Base-by-base conservation (phyloP, 805 yeast species). In the Lipomyces sp. region DNA sequence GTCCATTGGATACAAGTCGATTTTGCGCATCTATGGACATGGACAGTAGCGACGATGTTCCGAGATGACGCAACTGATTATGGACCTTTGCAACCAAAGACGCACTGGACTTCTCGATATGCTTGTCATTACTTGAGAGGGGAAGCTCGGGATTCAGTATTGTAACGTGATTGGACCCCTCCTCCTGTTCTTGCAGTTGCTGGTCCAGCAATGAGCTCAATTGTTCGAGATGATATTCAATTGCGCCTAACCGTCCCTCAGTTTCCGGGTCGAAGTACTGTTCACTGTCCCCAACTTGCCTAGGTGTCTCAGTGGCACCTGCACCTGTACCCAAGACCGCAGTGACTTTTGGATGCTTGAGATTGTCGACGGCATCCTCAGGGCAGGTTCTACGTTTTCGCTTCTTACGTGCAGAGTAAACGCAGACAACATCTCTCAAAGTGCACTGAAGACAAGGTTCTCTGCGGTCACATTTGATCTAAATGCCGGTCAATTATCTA, bases 391-490 rank as follows among this genome's bases (percentile, higher is more conserved):
- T 61, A 35, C 64, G 64, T 39, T 65, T 65, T 50, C 69, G 61
- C 37, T 65, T 65, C 62, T 65, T 65, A 30, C 69, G 63, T 35
- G 69, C 56, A 34, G 69, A 65, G 33, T 57, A 65, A 15, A 65
- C 69, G 45, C 69, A 65, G 35, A 65, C 57, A 24, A 65, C 69
- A 8, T 54, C 64, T 51, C 69, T 63, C 24, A 65, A 42, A 7
- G 66, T 63, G 54, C 69, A 65, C 35, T 65, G 69, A 33, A 65
- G 56, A 55, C 69, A 65, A 18, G 69, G 69, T 29, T 65, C 64
- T 57, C 60, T 65, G 50, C 69, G 58, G 35, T 65, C 69, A 33
- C 69, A 65, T 63, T 65, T 65, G 51, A 65, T 65, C 59, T 58
- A 35, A 33, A n/a, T n/a, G 30, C 3, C 3, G 7, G 13, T 32